These are phyloP conservation scores for Yarrowia keelungensis DNA, from an alignment of 805 yeast species.

Conservation along the genomic window DNA sequence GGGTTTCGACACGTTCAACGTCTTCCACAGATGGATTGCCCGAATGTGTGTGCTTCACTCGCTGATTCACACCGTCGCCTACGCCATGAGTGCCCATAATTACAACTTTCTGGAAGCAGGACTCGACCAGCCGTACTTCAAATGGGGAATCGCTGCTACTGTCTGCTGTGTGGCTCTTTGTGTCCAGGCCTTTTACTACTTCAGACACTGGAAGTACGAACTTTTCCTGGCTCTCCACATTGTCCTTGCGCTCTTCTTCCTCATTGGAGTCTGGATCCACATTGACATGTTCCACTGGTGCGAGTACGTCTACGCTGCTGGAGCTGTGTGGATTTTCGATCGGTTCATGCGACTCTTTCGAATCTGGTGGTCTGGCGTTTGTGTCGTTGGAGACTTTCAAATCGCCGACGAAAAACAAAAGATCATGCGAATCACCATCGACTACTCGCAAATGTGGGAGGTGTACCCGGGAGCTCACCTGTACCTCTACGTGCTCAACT, in stretches of 20 bases:
- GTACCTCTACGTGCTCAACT: slow-evolving; percentile 62
- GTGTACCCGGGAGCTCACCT: slow-evolving; percentile 63
- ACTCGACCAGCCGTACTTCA: slow-evolving; percentile 27
- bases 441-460: slow-evolving; percentile 57
- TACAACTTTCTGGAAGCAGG: slow-evolving; percentile 11
- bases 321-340: slow-evolving; percentile 76
- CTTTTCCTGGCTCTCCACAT: slow-evolving; percentile 64
- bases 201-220: slow-evolving; percentile 67
- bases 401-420: slow-evolving; percentile 34
- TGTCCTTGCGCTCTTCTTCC: slow-evolving; percentile 59
- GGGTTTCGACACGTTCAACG: slow-evolving; percentile 64
- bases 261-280: slow-evolving; percentile 66
- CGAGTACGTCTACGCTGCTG: slow-evolving; percentile 59
- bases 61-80: slow-evolving; percentile 44
- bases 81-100: slow-evolving; percentile 38
- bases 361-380: slow-evolving; percentile 62
- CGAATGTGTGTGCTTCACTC: slow-evolving; percentile 43
- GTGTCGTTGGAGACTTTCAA: slow-evolving; percentile 5
- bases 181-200: slow-evolving; percentile 57
- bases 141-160: slow-evolving; percentile 56
- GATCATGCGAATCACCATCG: slow-evolving; percentile 45
- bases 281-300: slow-evolving; percentile 54
- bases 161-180: slow-evolving; percentile 54
- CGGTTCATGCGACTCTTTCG: slow-evolving; percentile 65
- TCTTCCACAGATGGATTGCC: slow-evolving; percentile 58